Evolutionary conservation across 257 asterid genomes (phyloP).

Genomic region (Solanum ossicruentum): DNA sequence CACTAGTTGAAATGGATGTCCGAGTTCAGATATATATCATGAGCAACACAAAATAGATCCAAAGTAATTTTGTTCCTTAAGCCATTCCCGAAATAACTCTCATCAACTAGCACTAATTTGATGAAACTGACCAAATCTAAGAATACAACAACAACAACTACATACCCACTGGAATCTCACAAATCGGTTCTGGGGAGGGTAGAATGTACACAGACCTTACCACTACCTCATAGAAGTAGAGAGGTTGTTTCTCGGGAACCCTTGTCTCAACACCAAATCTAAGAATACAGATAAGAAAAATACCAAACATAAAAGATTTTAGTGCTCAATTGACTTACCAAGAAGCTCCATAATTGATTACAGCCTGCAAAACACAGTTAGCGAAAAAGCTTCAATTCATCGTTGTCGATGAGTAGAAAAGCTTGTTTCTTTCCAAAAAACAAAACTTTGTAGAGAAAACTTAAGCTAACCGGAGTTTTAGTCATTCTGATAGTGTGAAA

Average conservation of each 20-base stretch:
- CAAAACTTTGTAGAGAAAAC: not conserved
- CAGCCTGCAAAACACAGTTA: conserved; percentile 43
- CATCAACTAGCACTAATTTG: not conserved
- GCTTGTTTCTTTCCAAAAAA: not conserved
- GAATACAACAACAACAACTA: not conserved
- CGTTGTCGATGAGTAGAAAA: not conserved
- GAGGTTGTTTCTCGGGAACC: no score
- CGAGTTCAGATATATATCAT: not conserved
- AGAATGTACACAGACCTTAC: no score
- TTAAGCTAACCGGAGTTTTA: conserved; percentile 36
- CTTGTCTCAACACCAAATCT: not conserved
- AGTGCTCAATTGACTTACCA: conserved; percentile 32
- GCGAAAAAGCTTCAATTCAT: not conserved
- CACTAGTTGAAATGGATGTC: not conserved
- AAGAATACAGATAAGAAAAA: not conserved
- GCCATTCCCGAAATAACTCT: not conserved
- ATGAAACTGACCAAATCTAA: not conserved
- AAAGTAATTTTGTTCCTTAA: not conserved
- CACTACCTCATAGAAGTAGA: no score
- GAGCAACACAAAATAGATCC: not conserved
- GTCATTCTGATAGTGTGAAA: conserved; percentile 51
- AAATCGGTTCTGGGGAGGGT: no score
- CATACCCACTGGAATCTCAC: no score
- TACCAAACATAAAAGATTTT: not conserved
- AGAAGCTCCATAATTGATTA: conserved; percentile 81